Evolutionary conservation across 441 rosid genomes (phyloP), one percentile per base, ranked within the genome.

Genomic region (Jatropha podagrica): DNA sequence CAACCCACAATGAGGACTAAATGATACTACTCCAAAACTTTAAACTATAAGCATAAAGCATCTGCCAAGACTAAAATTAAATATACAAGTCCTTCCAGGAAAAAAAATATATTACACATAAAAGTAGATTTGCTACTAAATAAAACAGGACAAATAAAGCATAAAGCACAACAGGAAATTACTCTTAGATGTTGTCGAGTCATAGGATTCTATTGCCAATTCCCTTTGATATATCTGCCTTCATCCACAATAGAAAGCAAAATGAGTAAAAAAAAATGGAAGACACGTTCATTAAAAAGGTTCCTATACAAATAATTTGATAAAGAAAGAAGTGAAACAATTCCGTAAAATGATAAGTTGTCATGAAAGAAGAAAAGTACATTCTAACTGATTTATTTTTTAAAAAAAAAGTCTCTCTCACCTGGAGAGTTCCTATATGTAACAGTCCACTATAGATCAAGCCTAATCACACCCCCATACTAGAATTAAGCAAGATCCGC

Each of bases 201-300:
- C 44, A 75, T 51, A 62, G 49, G 71, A 73, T 77, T 76, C 86
- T 64, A 67, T 77, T 61, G 77, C 78, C 81, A 80, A 65, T 75
- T 83, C 80, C 84, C 76, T 83, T 84, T 73, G 87, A 84, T 76
- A 81, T 85, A 87, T 89, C 96, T 92, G 93, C 93, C 97, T 92
- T 92, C 89, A 88, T 78, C 94, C 88, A 84, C 82, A 87, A 74
- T 74, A 74, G 76, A 73, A 76, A 55, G 76, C 74, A 72, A 85
- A 86, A 89, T 86, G 81, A 84, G 78, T 68, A 77, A 76, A 62
- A 58, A 65, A 51, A 26, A 55, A 65, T 26, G 61, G 4, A 66
- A 14, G 48, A 44, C 54, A 66, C n/a, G 8, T 58, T 48, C 10
- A 65, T 65, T 56, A 40, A 52, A 52, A 6, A 61, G 51, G 51